Conservation (phyloP, 139 green algal species). For the Mesotaenium endlicherianum region DNA sequence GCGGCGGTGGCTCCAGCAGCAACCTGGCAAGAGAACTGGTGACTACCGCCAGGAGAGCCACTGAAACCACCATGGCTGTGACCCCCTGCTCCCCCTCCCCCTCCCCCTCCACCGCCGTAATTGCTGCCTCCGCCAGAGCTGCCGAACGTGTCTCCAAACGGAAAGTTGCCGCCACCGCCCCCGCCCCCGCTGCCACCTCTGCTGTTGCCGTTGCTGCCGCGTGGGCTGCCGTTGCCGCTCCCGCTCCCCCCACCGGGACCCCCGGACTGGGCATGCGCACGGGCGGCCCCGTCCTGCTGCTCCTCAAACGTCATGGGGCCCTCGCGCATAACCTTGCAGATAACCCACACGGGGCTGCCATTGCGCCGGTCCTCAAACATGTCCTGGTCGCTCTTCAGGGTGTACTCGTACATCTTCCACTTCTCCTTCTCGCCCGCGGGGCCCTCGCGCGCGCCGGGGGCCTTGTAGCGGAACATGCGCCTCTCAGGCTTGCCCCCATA, state of each 20-base stretch:
- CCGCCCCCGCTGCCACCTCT: slow-evolving; percentile 3
- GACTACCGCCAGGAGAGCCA: neutral
- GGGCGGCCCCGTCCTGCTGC: too few species aligned
- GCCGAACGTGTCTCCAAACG: neutral
- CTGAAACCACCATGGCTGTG: too few species aligned
- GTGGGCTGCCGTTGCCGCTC: too few species aligned
- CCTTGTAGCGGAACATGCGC: slow-evolving; percentile 35
- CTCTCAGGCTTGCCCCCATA: slow-evolving; percentile 2
- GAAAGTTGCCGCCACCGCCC: neutral
- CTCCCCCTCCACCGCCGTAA: neutral
- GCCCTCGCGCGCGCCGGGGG: slow-evolving; percentile 15
- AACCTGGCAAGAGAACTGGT: neutral
- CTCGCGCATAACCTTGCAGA: slow-evolving; percentile 31
- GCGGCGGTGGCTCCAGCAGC: neutral
- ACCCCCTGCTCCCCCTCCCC: neutral
- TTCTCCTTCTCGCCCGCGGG: slow-evolving; percentile 36
- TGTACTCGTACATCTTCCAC: slow-evolving; percentile 48
- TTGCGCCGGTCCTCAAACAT: slow-evolving; percentile 24
- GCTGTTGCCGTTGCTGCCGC: too few species aligned
- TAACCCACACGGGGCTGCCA: slow-evolving; percentile 21
- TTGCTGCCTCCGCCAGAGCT: neutral
- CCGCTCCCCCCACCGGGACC: too few species aligned
- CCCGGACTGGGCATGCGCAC: too few species aligned
- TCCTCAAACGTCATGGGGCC: slow-evolving; percentile 25
- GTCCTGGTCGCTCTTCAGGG: slow-evolving; percentile 16